phyloP scores from a whole-genome alignment of 75 land plant genomes.

The Chamaecyparis obtusa region DNA sequence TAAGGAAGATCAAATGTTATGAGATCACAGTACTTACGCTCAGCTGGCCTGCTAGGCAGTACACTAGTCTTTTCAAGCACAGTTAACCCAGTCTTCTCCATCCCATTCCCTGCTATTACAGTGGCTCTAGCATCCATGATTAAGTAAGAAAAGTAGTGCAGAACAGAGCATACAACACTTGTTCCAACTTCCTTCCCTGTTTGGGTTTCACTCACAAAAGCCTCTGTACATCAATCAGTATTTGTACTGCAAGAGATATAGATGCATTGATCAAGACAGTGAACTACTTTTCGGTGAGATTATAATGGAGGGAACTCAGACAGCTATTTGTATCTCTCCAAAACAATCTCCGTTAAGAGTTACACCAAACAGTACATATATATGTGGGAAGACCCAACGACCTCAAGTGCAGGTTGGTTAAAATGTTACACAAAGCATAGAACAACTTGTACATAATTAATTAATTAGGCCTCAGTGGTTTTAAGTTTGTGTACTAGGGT shows the following conservation, averaged over 20 bases:
- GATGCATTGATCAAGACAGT: not conserved
- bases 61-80: conserved; percentile 17
- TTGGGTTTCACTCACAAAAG: not conserved
- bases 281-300: not conserved
- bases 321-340: not conserved
- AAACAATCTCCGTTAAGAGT: not conserved
- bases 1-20: conserved; percentile 72
- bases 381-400: no score
- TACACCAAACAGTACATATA: not conserved
- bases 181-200: not conserved
- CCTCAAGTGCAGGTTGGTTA: not conserved
- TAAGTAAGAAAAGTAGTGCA: not conserved
- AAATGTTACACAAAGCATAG: not conserved
- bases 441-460: no score
- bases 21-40: conserved; percentile 38
- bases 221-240: not conserved
- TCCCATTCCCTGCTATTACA: not conserved
- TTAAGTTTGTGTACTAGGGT: no score
- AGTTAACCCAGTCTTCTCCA: not conserved
- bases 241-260: not conserved
- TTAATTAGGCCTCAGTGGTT: no score
- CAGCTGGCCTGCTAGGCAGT: conserved; percentile 29
- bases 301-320: not conserved
- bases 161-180: not conserved
- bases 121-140: not conserved